Evolutionary conservation across 148 eudicot species (phyloP).

Genomic region (Cornus suecica): DNA sequence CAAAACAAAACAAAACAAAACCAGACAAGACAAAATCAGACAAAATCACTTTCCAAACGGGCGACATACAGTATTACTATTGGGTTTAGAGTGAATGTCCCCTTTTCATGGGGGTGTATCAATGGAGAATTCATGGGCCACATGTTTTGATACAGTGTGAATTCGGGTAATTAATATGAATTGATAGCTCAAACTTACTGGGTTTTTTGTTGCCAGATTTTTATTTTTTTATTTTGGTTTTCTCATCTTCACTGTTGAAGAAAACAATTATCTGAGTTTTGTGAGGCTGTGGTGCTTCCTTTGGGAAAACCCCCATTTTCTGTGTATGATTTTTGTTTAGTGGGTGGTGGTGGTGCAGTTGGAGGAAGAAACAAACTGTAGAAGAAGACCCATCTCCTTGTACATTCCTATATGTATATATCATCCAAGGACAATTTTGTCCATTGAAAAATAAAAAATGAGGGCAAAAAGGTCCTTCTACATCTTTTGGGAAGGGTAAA

Average conservation of each 20-base stretch:
- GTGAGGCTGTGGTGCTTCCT: slow-evolving; percentile 52
- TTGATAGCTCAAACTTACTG: slow-evolving; percentile 24
- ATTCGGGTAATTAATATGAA: slow-evolving; percentile 14
- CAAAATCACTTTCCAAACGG: no score
- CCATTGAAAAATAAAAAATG: no score
- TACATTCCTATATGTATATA: no score
- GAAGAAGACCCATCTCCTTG: no score
- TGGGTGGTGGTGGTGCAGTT: no score
- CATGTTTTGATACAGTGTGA: slow-evolving; percentile 22
- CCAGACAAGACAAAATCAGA: no score
- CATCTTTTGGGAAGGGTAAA: no score
- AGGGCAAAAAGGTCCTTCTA: no score
- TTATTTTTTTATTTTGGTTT: slow-evolving; percentile 14
- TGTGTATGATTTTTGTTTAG: no score
- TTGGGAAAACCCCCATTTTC: slow-evolving; percentile 24
- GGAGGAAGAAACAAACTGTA: no score
- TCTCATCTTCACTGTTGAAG: slow-evolving; percentile 13
- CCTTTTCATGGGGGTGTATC: slow-evolving; percentile 30
- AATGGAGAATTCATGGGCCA: slow-evolving; percentile 18
- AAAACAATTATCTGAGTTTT: slow-evolving; percentile 19
- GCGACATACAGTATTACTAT: neutral
- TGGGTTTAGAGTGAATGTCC: slow-evolving; percentile 29
- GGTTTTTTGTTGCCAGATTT: slow-evolving; percentile 33
- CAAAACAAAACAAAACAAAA: no score
- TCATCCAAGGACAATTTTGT: no score